phyloP scores from a whole-genome alignment of 2,329 filamentous ascomycete genomes.

The Rutstroemia sp. region DNA sequence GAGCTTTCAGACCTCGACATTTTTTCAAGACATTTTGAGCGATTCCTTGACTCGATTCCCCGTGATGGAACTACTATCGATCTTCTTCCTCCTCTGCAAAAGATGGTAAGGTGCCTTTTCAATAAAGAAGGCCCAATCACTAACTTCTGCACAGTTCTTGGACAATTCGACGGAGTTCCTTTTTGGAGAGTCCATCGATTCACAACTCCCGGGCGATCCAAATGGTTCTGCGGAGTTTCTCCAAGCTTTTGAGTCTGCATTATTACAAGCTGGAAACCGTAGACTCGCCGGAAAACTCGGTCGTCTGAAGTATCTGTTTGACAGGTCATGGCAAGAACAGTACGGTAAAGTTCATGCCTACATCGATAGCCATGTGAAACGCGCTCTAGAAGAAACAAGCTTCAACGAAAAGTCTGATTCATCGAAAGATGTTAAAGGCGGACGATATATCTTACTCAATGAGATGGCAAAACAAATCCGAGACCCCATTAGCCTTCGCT shows the following conservation, averaged over 20 bases:
- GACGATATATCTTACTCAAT: not conserved
- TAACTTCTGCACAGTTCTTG: not conserved
- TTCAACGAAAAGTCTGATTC: not conserved
- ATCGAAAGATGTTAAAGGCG: not conserved
- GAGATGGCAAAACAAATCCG: conserved; percentile 4
- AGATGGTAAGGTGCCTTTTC: not conserved
- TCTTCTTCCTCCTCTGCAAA: not conserved
- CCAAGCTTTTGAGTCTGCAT: conserved; percentile 6
- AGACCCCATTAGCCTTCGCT: not conserved
- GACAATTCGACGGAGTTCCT: not conserved
- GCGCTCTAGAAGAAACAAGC: not conserved
- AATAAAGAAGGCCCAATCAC: not conserved
- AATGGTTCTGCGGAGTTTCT: not conserved
- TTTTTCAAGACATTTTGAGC: not conserved
- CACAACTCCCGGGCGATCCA: not conserved
- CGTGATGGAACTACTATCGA: conserved; percentile 1
- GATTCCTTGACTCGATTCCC: not conserved
- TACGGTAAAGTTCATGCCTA: not conserved
- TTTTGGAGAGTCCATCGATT: not conserved
- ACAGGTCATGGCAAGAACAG: not conserved
- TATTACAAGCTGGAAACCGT: conserved; percentile 1
- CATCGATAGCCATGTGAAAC: not conserved
- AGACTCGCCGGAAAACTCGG: conserved; percentile 1
- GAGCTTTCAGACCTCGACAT: not conserved
- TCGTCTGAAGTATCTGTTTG: not conserved